phyloP scores from a whole-genome alignment of 164 flowering plant genomes.

The Platanus orientalis region DNA sequence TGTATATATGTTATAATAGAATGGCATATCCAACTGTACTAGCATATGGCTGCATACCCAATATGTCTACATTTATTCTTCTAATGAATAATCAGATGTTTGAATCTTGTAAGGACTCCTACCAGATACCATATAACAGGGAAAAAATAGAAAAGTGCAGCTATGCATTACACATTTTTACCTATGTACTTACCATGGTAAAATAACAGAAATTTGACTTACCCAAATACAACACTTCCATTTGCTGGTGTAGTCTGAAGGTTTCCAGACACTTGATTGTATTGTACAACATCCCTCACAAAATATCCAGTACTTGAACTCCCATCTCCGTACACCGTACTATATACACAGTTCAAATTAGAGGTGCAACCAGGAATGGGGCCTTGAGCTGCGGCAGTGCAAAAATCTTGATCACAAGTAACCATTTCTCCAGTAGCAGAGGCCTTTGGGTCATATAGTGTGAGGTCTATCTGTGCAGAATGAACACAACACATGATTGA shows the following conservation, averaged over 20 bases:
- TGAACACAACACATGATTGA: no score
- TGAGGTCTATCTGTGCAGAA: slow-evolving; percentile 36
- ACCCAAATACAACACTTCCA: slow-evolving; percentile 80
- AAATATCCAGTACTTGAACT: slow-evolving; percentile 82
- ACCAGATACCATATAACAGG: no score
- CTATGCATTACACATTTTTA: no score
- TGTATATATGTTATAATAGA: no score
- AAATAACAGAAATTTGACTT: slow-evolving; percentile 23
- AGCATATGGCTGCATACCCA: no score
- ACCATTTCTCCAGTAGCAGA: slow-evolving; percentile 59
- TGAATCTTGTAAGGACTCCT: no score
- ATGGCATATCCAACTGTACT: no score
- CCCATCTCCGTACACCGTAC: slow-evolving; percentile 87
- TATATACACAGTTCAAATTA: slow-evolving; percentile 47
- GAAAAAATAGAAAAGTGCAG: no score
- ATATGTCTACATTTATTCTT: no score
- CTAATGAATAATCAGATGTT: no score
- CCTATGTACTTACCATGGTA: no score
- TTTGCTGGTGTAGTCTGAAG: slow-evolving; percentile 44
- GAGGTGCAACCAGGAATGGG: slow-evolving; percentile 41
- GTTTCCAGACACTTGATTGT: slow-evolving; percentile 57
- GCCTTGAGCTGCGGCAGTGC: slow-evolving; percentile 24
- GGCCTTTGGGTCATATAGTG: slow-evolving; percentile 53
- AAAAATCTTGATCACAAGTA: slow-evolving; percentile 62
- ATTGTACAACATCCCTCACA: slow-evolving; percentile 55